Evolutionary conservation across 2,329 filamentous ascomycete genomes (phyloP), one percentile per base, ranked within the genome.

Genomic region (Fusarium sp.): DNA sequence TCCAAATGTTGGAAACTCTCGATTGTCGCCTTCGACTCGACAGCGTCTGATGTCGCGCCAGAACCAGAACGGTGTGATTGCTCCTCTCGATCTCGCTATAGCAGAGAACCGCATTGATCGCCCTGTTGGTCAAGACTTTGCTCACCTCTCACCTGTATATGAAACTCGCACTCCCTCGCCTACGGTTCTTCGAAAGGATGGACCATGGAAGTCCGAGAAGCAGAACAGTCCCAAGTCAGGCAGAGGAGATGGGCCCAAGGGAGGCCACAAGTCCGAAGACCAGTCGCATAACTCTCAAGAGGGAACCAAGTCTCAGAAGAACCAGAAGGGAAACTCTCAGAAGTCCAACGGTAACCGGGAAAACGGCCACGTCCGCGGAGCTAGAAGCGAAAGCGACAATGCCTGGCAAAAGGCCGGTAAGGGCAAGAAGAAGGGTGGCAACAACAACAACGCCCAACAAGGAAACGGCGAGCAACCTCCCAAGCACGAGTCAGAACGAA

Each of bases 101-200:
- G 81, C 82, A 6, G 83, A 84, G 32, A 80, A 80, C 22, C 79
- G 80, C 24, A 71, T 82, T 13, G 78, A 80, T 55, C 75, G 78
- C 7, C 78, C 81, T 11, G 57, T 74, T 24, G 72, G 72, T 16
- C 65, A 71, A 12, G 86, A 87, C 11, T 75, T 82, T 52, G 82
- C 84, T 44, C 86, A 85, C 70, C 83, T 94, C 4, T 94, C 92
- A 1, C 92, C 92, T 1, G 92, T 94, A 1, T 91, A 91, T 57
- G 92, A 94, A 80, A 86, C 87, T 8, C 85, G 87, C n/a, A 91
- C 90, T 0, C 90, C 91, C 4, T 93, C 92, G 3, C 91, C 92
- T 3, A 91, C 85, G 5, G 82, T 86, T 15, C 81, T 82, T 58
- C 84, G 90, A 58, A 89, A 85, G 49, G 88, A 89, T 29, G 69